Percentiles rank a stretch among this genome's conserved stretches.
These are phyloP conservation scores for Francoa sonchifolia DNA, from an alignment of 441 rosid species.

Conservation along the genomic window DNA sequence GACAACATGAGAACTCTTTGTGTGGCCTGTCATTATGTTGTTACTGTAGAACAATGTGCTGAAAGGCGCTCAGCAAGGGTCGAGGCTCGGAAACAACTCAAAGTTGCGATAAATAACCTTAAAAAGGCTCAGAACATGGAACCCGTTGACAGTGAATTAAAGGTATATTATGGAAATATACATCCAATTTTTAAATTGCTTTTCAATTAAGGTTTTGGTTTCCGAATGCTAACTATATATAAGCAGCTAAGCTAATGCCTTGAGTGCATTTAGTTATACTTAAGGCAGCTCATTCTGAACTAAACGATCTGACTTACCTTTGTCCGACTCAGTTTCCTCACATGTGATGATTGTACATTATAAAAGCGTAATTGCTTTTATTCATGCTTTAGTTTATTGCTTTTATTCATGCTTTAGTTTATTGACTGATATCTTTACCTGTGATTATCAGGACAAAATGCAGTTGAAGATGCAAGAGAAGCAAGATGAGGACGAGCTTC, in stretches of 20 bases:
- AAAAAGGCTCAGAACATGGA: constrained; percentile 17
- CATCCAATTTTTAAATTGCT: background rate
- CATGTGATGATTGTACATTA: background rate
- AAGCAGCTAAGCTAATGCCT: too few relatives aligned
- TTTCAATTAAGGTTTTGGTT: background rate
- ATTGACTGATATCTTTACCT: background rate
- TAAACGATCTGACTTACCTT: too few relatives aligned
- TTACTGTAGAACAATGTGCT: constrained; percentile 64
- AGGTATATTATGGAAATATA: constrained; percentile 26
- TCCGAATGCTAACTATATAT: background rate
- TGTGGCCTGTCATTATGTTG: constrained; percentile 80
- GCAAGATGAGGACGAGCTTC: constrained; percentile 40
- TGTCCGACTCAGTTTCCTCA: too few relatives aligned
- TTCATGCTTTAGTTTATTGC: too few relatives aligned
- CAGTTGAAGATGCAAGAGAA: constrained; percentile 18
- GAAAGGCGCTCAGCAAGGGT: constrained; percentile 47
- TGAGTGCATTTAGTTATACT: too few relatives aligned
- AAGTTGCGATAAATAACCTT: constrained; percentile 32
- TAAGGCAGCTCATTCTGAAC: too few relatives aligned
- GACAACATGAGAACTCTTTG: constrained; percentile 97
- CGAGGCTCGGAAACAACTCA: constrained; percentile 56
- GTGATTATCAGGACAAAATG: constrained; percentile 23
- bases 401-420: background rate
- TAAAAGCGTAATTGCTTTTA: background rate
- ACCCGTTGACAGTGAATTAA: constrained; percentile 14